Evolutionary conservation across 2,329 filamentous ascomycete genomes (phyloP).

Genomic region (Scedosporium apiospermum): DNA sequence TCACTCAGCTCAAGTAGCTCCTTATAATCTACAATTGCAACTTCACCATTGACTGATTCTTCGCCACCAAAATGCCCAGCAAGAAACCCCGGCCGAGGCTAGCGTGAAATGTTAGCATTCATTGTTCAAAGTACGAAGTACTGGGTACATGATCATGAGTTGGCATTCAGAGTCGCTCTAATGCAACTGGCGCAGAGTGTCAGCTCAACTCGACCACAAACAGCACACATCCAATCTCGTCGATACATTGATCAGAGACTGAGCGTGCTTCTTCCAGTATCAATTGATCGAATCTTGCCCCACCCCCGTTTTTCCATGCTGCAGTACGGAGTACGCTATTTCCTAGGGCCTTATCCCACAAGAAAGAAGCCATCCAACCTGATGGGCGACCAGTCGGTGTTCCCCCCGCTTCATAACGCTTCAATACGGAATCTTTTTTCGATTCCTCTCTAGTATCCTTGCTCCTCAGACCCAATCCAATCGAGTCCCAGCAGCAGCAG

Average conservation of each 20-base stretch:
- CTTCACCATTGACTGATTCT: no score
- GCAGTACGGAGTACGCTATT: neutral
- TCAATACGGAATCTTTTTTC: neutral
- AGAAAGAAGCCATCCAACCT: neutral
- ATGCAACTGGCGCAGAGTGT: neutral
- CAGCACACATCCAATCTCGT: neutral
- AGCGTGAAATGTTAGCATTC: neutral
- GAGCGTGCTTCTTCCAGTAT: no score
- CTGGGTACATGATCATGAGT: neutral
- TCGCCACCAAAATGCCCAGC: no score
- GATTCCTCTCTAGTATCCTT: neutral
- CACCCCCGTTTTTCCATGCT: neutral
- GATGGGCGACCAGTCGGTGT: neutral
- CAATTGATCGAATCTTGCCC: neutral
- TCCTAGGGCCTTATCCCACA: neutral
- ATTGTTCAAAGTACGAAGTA: neutral
- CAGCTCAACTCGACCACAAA: neutral
- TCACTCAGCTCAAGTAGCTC: no score
- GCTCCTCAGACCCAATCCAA: neutral
- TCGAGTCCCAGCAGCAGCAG: neutral
- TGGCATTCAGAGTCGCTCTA: neutral
- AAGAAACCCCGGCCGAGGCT: neutral
- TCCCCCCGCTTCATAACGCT: neutral
- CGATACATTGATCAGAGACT: no score
- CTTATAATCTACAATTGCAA: no score